Evolutionary conservation across 805 yeast genomes (phyloP).

Genomic region (Candida peoriensis): DNA sequence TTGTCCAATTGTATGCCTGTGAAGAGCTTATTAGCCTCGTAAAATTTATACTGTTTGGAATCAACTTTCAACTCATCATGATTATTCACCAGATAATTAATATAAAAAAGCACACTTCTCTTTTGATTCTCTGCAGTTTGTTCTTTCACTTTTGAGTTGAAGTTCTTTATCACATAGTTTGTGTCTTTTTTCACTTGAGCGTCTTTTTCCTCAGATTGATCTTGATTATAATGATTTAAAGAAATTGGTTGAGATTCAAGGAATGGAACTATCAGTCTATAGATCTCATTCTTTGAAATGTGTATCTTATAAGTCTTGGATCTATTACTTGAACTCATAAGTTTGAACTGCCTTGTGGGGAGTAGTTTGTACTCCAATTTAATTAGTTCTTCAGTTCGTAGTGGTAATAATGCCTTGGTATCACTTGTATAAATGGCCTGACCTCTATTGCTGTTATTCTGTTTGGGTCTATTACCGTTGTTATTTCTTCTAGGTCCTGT

Average conservation of each 20-base stretch:
- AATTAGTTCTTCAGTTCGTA: constrained; percentile 11
- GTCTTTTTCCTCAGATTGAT: constrained; percentile 1
- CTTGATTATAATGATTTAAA: background rate
- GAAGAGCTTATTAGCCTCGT: constrained; percentile 14
- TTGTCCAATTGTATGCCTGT: too few species aligned
- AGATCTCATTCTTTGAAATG: constrained; percentile 10
- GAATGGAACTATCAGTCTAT: constrained; percentile 17
- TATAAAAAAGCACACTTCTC: constrained; percentile 13
- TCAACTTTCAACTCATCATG: constrained; percentile 11
- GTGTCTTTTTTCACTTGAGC: constrained; percentile 1
- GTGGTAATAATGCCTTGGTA: too few species aligned
- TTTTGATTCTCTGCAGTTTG: constrained; percentile 1
- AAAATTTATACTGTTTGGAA: constrained; percentile 14
- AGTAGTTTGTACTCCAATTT: constrained; percentile 9
- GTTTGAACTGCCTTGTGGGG: constrained; percentile 10
- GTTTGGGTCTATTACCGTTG: too few species aligned
- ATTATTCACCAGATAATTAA: constrained; percentile 20
- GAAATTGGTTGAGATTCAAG: constrained; percentile 7
- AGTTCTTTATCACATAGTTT: constrained; percentile 18
- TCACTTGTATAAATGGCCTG: too few species aligned
- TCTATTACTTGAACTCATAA: constrained; percentile 16
- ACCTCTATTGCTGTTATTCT: too few species aligned
- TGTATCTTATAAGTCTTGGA: constrained; percentile 15
- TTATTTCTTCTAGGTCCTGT: too few species aligned
- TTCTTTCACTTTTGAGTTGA: constrained; percentile 15